These are phyloP conservation scores for Aspergillaceae sp. DNA, from an alignment of 2,329 filamentous ascomycete genomes.

Conservation along the genomic window DNA sequence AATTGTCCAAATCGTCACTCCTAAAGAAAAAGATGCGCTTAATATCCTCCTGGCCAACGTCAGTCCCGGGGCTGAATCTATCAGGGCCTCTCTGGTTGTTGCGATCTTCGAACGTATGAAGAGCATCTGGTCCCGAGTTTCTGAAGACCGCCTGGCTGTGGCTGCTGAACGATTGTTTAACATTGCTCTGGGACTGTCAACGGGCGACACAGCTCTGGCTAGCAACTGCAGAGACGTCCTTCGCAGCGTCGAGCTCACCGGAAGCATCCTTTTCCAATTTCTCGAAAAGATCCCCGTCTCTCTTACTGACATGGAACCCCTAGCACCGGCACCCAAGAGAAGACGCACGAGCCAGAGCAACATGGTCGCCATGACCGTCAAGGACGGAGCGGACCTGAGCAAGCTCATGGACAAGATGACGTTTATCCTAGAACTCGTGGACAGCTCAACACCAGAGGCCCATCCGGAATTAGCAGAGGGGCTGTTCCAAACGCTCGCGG, in stretches of 20 bases:
- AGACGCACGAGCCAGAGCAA: constrained; percentile 69
- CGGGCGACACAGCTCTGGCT: constrained; percentile 19
- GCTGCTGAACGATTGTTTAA: constrained; percentile 35
- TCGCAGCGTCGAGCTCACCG: constrained; percentile 63
- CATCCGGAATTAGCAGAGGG: constrained; percentile 67
- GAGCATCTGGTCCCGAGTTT: constrained; percentile 56
- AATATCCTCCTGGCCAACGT: constrained; percentile 46
- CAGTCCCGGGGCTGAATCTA: constrained; percentile 31
- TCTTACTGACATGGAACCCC: constrained; percentile 59
- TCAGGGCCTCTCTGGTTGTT: constrained; percentile 50
- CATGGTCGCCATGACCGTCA: constrained; percentile 51
- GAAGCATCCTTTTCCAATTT: constrained; percentile 62
- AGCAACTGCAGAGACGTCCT: constrained; percentile 55
- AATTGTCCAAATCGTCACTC: constrained; percentile 45
- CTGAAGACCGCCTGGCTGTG: constrained; percentile 28
- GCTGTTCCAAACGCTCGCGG: constrained; percentile 76
- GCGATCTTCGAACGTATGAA: constrained; percentile 62
- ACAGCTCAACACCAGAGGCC: constrained; percentile 64
- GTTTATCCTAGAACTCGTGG: constrained; percentile 79
- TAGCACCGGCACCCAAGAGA: constrained; percentile 66
- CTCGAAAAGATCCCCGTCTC: constrained; percentile 65
- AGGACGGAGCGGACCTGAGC: constrained; percentile 57
- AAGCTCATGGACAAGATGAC: constrained; percentile 67
- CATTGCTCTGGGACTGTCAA: constrained; percentile 26
- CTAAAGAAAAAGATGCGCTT: constrained; percentile 52